These are phyloP conservation scores for Effrenium voratum DNA, from an alignment of 73 alveolate species.

Conservation along the genomic window DNA sequence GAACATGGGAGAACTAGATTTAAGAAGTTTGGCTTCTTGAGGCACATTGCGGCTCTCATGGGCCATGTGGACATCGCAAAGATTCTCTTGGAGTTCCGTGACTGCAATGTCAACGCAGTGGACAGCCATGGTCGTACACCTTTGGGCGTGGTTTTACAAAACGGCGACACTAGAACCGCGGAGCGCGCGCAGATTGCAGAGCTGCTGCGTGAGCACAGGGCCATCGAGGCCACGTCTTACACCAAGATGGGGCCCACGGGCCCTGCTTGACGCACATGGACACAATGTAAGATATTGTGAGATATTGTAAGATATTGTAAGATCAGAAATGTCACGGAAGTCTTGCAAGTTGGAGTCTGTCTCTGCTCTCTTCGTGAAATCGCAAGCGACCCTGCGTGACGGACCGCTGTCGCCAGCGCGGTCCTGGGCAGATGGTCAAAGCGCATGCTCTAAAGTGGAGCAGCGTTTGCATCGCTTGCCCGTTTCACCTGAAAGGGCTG, in stretches of 20 bases:
- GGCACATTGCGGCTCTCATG: constrained; percentile 90
- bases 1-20: neutral
- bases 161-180: neutral
- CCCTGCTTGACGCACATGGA: constrained; percentile 13
- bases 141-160: constrained; percentile 20
- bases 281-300: no score
- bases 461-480: neutral
- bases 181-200: constrained; percentile 50
- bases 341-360: no score
- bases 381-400: neutral
- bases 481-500: neutral
- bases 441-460: neutral
- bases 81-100: constrained; percentile 50
- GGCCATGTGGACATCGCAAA: constrained; percentile 90
- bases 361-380: no score
- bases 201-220: constrained; percentile 63
- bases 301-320: no score
- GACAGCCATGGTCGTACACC: constrained; percentile 86
- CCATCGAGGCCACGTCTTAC: constrained; percentile 71
- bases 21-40: neutral
- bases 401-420: neutral
- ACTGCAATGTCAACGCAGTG: constrained; percentile 81
- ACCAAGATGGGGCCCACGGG: constrained; percentile 28
- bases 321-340: no score
- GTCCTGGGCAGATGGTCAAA: neutral